A percentile compares a stretch with the other conserved stretches of the same genome.
Conservation (phyloP, 108 stramenopile genomes). For the Chaetoceros muelleri region DNA sequence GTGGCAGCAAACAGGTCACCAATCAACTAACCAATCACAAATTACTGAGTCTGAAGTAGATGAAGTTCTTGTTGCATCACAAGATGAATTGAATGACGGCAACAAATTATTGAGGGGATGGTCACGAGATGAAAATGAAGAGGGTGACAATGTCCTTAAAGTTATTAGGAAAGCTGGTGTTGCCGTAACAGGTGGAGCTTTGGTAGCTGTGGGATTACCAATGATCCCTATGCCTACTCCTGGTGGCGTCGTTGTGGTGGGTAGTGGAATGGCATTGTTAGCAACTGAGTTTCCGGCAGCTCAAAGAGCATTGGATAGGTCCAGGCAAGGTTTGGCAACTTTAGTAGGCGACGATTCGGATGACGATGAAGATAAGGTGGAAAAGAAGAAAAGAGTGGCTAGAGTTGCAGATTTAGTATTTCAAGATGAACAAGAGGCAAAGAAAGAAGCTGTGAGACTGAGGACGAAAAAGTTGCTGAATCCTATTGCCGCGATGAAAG, state of each 20-base stretch:
- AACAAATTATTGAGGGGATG: not conserved
- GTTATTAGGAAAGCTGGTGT: constrained; percentile 26
- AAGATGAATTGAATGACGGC: too few relatives aligned
- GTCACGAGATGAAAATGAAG: not conserved
- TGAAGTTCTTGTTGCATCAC: too few relatives aligned
- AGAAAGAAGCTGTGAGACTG: not conserved
- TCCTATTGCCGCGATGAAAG: not conserved
- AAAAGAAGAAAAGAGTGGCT: not conserved
- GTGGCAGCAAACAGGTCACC: too few relatives aligned
- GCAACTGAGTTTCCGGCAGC: constrained; percentile 34
- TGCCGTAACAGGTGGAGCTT: constrained; percentile 35
- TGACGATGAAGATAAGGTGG: not conserved
- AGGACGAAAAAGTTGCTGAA: not conserved
- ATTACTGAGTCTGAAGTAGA: too few relatives aligned
- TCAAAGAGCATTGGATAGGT: constrained; percentile 13
- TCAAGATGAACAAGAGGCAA: not conserved
- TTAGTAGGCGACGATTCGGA: not conserved
- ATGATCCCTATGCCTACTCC: constrained; percentile 48
- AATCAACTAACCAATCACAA: too few relatives aligned
- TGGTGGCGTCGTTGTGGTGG: constrained; percentile 26
- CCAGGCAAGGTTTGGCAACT: not conserved
- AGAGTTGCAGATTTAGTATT: not conserved
- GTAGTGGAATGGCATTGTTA: constrained; percentile 35
- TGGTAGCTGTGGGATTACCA: constrained; percentile 28
- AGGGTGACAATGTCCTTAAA: not conserved